A percentile compares a stretch with the other conserved stretches of the same genome.
Evolutionary conservation across 148 eudicot genomes (phyloP).

Genomic region (Diospyros kaki): DNA sequence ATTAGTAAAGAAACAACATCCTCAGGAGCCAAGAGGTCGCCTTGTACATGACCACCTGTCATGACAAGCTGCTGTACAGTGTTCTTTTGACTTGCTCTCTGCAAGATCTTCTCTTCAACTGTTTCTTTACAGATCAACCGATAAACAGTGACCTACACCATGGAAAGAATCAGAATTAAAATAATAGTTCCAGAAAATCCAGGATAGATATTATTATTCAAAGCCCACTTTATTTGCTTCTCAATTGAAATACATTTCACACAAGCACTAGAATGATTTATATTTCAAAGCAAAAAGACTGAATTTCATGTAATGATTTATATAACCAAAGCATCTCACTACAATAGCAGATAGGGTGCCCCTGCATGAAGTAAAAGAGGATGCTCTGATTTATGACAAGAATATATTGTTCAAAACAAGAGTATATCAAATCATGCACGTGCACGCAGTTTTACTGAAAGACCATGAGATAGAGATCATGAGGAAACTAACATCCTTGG

Average conservation of each 20-base stretch:
- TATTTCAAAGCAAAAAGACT: background rate
- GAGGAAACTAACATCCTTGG: slow-evolving; percentile 77
- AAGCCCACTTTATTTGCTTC: too few relatives aligned
- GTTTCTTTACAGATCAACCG: slow-evolving; percentile 96
- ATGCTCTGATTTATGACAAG: background rate
- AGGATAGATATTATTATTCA: background rate
- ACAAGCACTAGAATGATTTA: background rate
- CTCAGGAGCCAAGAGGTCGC: slow-evolving; percentile 90
- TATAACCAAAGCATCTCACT: too few relatives aligned
- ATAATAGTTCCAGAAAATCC: background rate
- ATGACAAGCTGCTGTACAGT: slow-evolving; percentile 98
- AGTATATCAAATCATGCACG: background rate
- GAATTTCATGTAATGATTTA: background rate
- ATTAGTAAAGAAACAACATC: slow-evolving; percentile 92
- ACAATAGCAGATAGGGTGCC: too few relatives aligned
- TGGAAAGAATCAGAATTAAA: slow-evolving; percentile 4
- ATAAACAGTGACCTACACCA: slow-evolving; percentile 82
- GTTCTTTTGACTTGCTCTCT: slow-evolving; percentile 92
- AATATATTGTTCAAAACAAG: background rate
- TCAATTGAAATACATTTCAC: background rate
- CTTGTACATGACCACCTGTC: slow-evolving; percentile 99
- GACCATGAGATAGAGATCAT: background rate
- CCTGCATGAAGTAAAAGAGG: too few relatives aligned
- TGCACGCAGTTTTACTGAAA: background rate
- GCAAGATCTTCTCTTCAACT: slow-evolving; percentile 93